These are phyloP conservation scores for Salix purpurea DNA, from an alignment of 345 rosid species.

Conservation along the genomic window DNA sequence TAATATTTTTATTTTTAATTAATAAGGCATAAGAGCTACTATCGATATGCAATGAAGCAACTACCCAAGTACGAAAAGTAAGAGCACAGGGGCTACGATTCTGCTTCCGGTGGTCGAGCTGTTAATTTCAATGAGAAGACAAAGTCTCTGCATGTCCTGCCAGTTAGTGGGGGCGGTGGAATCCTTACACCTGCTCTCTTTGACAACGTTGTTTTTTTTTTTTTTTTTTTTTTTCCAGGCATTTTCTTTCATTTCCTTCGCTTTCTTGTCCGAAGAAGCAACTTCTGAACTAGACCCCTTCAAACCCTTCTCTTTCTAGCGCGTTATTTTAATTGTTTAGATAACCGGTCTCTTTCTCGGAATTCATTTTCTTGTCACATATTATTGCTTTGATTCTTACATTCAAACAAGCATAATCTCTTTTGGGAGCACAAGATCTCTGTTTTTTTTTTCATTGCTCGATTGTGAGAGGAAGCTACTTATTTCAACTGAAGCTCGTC, in stretches of 20 bases:
- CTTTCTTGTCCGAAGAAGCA: background rate
- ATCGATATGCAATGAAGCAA: too few relatives aligned
- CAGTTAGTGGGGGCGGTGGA: too few relatives aligned
- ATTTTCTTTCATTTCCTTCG: background rate
- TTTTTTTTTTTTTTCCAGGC: background rate
- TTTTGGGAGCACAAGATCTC: background rate
- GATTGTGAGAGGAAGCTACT: background rate
- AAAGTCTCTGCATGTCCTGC: too few relatives aligned
- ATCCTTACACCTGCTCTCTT: too few relatives aligned
- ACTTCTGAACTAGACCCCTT: background rate
- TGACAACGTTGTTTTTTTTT: background rate
- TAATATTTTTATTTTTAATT: too few relatives aligned
- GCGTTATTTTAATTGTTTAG: background rate
- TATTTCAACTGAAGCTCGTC: background rate
- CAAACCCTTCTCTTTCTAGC: background rate
- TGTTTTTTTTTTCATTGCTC: background rate
- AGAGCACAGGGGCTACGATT: too few relatives aligned
- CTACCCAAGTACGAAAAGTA: too few relatives aligned
- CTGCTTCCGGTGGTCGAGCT: too few relatives aligned
- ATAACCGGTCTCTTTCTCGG: background rate
- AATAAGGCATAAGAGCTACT: too few relatives aligned
- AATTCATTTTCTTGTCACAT: background rate
- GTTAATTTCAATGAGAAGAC: too few relatives aligned
- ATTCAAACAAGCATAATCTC: background rate
- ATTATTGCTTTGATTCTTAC: background rate